phyloP scores from a whole-genome alignment of 225 moss, liverwort and hornwort genomes.

The Physcomitrellopsis africana region DNA sequence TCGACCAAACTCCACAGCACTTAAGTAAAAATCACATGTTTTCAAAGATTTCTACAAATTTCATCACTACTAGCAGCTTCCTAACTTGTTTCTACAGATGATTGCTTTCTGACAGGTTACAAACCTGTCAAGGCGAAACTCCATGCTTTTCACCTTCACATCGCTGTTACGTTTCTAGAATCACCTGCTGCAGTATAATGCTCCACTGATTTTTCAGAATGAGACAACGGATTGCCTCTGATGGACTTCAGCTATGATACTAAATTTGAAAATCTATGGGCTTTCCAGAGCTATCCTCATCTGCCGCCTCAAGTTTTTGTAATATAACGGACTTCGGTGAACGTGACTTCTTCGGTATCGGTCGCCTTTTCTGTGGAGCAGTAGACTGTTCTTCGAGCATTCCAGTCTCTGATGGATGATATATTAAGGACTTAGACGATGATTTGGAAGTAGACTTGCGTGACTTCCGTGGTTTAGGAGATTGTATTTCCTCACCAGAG shows the following conservation, averaged over 20 bases:
- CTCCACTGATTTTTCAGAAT: slow-evolving; percentile 12
- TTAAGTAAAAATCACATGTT: too few relatives aligned
- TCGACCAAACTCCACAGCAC: too few relatives aligned
- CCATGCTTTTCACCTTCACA: slow-evolving; percentile 33
- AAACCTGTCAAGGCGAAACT: slow-evolving; percentile 27
- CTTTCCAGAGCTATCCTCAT: slow-evolving; percentile 15
- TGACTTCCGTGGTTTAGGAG: slow-evolving; percentile 31
- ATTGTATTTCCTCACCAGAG: background rate
- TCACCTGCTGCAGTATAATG: slow-evolving; percentile 3
- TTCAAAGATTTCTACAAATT: slow-evolving; percentile 8
- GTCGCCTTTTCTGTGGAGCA: slow-evolving; percentile 8
- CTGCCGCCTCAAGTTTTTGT: slow-evolving; percentile 48
- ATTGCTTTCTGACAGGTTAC: slow-evolving; percentile 35
- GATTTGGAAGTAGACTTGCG: background rate
- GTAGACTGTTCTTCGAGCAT: slow-evolving; percentile 11
- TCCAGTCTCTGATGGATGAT: slow-evolving; percentile 1
- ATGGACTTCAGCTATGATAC: slow-evolving; percentile 23
- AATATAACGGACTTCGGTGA: slow-evolving; percentile 24
- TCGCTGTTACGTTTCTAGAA: slow-evolving; percentile 16
- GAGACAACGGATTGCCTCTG: slow-evolving; percentile 12
- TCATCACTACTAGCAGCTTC: slow-evolving; percentile 21
- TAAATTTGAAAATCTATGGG: slow-evolving; percentile 51
- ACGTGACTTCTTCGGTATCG: slow-evolving; percentile 14
- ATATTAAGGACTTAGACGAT: slow-evolving; percentile 11
- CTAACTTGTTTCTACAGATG: slow-evolving; percentile 46